Conservation (phyloP, 163 green algal species). For the Chlorella variabilis region DNA sequence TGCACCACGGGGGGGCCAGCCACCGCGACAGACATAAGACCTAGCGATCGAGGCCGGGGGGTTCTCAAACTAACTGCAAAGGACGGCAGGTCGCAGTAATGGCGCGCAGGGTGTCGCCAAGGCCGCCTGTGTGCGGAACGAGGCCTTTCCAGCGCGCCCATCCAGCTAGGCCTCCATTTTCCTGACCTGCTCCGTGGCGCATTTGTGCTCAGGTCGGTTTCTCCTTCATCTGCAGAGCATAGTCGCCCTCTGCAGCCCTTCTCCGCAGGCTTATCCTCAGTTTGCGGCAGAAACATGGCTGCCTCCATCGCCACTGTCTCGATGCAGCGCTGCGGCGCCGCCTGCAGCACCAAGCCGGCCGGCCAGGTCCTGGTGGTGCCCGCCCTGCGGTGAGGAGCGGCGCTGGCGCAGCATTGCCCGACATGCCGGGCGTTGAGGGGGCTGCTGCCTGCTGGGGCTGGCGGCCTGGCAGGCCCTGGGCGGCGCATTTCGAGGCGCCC, state of each 20-base stretch:
- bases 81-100: too few species aligned
- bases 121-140: too few species aligned
- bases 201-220: neutral
- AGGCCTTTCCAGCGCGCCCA: too few species aligned
- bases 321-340: constrained; percentile 8
- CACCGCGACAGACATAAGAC: too few species aligned
- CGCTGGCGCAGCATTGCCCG: neutral
- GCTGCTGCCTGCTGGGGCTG: neutral
- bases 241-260: too few species aligned
- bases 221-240: too few species aligned
- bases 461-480: neutral
- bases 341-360: constrained; percentile 1
- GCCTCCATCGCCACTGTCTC: neutral
- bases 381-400: constrained; percentile 2
- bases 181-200: too few species aligned
- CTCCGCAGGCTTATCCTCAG: neutral
- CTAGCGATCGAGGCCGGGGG: too few species aligned
- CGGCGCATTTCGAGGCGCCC: neutral
- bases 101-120: too few species aligned
- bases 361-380: constrained; percentile 6
- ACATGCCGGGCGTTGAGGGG: neutral
- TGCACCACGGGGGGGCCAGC: neutral
- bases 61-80: too few species aligned
- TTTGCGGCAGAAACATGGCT: neutral
- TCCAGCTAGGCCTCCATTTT: neutral